These are phyloP conservation scores for Quercus cerris DNA, from an alignment of 306 rosid species.

Conservation along the genomic window DNA sequence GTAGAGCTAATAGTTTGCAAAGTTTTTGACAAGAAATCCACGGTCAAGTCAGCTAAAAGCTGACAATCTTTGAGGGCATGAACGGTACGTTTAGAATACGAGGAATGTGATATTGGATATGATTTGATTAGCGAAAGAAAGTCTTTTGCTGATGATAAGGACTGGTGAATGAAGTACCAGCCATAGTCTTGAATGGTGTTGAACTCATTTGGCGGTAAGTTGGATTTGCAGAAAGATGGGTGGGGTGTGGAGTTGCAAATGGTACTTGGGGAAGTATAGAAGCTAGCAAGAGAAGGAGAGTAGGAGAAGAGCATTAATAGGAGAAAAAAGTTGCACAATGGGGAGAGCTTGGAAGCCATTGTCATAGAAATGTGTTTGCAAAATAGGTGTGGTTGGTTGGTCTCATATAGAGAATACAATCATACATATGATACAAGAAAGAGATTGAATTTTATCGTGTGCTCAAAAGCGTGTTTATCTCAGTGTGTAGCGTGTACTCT, in stretches of 20 bases:
- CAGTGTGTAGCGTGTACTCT: no score
- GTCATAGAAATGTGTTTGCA: conserved; percentile 11
- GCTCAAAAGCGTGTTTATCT: no score
- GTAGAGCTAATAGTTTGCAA: conserved; percentile 14
- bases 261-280: neutral
- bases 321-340: neutral
- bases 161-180: conserved; percentile 31
- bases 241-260: conserved; percentile 31
- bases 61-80: conserved; percentile 34
- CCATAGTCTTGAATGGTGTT: conserved; percentile 13
- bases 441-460: no score
- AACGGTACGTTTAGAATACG: conserved; percentile 13
- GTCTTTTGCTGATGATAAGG: conserved; percentile 26
- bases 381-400: neutral
- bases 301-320: neutral
- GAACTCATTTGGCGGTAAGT: conserved; percentile 4
- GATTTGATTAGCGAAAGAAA: conserved; percentile 10
- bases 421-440: neutral
- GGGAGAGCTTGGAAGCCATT: conserved; percentile 12
- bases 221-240: conserved; percentile 36
- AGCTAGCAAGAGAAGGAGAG: conserved; percentile 18
- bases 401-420: neutral
- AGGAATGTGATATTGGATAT: conserved; percentile 8
- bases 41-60: conserved; percentile 14
- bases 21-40: conserved; percentile 27